Percentiles rank a stretch among this genome's conserved stretches.
These are phyloP conservation scores for Ceriops zippeliana DNA, from an alignment of 345 rosid genomes.

Conservation along the genomic window DNA sequence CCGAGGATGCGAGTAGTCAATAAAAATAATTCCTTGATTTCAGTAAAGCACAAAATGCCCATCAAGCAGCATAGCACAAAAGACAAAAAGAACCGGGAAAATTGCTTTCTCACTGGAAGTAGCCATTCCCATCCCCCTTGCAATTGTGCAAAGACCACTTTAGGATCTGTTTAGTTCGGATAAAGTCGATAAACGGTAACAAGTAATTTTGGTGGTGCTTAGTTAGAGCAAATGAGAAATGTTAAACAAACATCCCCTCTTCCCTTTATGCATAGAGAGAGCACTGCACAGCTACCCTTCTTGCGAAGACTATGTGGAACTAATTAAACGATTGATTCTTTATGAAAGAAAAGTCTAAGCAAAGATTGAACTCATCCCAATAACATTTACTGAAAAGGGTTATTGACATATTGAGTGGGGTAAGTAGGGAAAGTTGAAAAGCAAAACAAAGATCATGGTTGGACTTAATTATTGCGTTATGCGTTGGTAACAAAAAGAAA, in stretches of 20 bases:
- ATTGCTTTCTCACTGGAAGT: background rate
- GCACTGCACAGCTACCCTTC: too few species aligned
- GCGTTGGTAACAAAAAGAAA: background rate
- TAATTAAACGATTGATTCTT: too few species aligned
- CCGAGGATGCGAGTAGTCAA: constrained; percentile 12
- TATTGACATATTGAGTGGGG: too few species aligned
- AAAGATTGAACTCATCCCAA: background rate
- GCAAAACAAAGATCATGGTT: background rate
- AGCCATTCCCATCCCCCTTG: background rate
- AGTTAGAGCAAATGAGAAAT: too few species aligned
- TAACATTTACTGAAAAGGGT: background rate
- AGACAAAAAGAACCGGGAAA: background rate
- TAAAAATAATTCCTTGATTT: constrained; percentile 42
- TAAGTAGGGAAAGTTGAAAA: background rate
- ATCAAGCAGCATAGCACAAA: background rate
- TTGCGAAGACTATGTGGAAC: too few species aligned
- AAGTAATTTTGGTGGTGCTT: background rate
- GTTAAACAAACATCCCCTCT: too few species aligned
- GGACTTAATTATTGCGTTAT: too few species aligned
- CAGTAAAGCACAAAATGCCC: constrained; percentile 30
- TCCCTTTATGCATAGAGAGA: too few species aligned
- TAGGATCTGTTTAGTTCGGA: too few species aligned
- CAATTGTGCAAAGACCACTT: background rate
- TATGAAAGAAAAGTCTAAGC: too few species aligned
- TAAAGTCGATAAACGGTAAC: background rate